Evolutionary conservation across 306 rosid genomes (phyloP), one percentile per base, ranked within the genome.

Genomic region (Cucurbita ficifolia): DNA sequence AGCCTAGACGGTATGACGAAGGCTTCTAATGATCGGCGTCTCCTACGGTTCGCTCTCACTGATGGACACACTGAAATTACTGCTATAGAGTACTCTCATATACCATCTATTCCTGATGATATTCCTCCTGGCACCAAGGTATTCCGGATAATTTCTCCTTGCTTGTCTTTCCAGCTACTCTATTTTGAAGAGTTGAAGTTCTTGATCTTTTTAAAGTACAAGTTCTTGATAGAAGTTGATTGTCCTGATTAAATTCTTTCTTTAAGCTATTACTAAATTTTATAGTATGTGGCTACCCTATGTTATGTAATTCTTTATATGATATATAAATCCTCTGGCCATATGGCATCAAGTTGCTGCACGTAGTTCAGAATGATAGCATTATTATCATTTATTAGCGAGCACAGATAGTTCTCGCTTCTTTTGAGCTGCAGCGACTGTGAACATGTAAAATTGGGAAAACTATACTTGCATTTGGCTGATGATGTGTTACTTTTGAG

Each of bases 121-220:
- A 79, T 91, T 43, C 82, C 88, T 81, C 97, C 97, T 8, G 97
- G 99, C 18, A 88, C 96, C 56, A 94, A 94, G 96, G 99, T 89
- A 86, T 52, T 40, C 35, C 4, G 43, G 57, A 22, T 69, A 24
- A 22, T 43, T 3, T 54, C 76, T 58, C 29, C 16, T 54, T 19
- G 50, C 35, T 72, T 11, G 7, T 73, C 40, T 38, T 56, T 21
- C 21, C 50, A 48, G 38, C 18, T 59, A 11, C 60, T 72, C 19
- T 70, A 21, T 8, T 73, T 39, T 35, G 67, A 60, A 62, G 24
- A 29, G 49, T 62, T 62, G 4, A 62, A 62, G 50, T 38, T 62
- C 70, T 62, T 10, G 14, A 1, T 10, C 21, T 54, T 17, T 36
- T 61, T 61, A 8, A 0, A 2, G 3, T 48, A 7, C 9, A 14